Percentiles rank a stretch among this genome's conserved stretches.
Conservation (phyloP, 306 rosid genomes). For the Lathyrus oleraceus region DNA sequence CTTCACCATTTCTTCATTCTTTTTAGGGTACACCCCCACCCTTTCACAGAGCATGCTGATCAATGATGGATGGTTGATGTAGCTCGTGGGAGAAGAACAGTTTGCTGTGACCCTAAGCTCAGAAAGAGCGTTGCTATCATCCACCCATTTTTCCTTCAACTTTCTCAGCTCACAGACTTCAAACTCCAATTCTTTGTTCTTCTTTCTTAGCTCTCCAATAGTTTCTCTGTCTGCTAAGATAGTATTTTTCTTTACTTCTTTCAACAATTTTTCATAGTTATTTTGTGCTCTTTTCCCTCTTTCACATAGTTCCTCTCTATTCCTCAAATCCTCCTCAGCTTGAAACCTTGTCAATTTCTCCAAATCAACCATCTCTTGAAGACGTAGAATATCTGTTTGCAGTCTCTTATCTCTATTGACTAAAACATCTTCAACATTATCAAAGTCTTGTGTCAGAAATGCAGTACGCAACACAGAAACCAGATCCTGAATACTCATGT, state of each 20-base stretch:
- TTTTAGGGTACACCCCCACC: background rate
- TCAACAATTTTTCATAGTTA: constrained; percentile 36
- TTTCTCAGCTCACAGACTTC: background rate
- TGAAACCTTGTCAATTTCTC: constrained; percentile 11
- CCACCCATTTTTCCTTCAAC: background rate
- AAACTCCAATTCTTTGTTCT: background rate
- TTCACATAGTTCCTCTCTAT: constrained; percentile 5
- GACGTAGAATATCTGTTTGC: background rate
- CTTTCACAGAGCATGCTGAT: background rate
- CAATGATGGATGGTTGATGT: background rate
- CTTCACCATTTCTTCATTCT: background rate
- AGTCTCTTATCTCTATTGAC: background rate
- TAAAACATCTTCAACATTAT: background rate
- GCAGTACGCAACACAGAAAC: background rate
- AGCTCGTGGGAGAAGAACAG: background rate
- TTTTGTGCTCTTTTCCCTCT: background rate
- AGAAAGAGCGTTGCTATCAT: background rate
- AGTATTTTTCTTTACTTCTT: background rate
- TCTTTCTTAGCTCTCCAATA: background rate
- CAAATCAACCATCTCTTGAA: background rate
- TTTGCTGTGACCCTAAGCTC: background rate
- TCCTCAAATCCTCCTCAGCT: constrained; percentile 21
- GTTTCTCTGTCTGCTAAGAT: background rate
- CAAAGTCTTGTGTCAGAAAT: background rate
- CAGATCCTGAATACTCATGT: background rate